Base-by-base conservation (phyloP, 2,329 filamentous ascomycete genomes). In the Colletotrichum paranaense region DNA sequence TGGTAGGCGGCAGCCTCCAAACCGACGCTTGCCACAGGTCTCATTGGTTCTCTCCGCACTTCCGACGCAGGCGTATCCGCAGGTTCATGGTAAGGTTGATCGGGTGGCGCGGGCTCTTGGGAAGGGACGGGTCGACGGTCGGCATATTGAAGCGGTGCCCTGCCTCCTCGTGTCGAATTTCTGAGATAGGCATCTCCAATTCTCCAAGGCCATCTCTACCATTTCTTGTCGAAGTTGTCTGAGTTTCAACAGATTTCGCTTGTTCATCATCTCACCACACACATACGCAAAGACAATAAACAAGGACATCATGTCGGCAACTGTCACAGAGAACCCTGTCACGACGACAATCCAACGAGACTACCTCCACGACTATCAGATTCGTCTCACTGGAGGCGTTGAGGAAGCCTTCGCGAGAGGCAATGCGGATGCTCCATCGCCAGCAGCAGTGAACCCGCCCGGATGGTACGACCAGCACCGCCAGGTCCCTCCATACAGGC, bases 401-500 rank as follows among this genome's bases (percentile, higher is more conserved):
- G 71, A 73, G 22, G 71, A 73, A 53, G 67, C 71, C 6, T 70
- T 70, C 49, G 32, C 71, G 26, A 65, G 67, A 62, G 60, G 55
- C 24, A 70, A 68, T 16, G 63, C 62, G 9, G 67, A 73, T 35
- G 71, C 56, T 35, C 60, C 67, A 49, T 16, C 52, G 55, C 71
- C 71, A 22, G 32, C 49, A 24, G 71, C 55, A 22, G 62, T 63
- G 55, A 73, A 76, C 42, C 76, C 76, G 3, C 67, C 76, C 4
- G 53, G 67, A 32, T 79, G 78, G 78, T 63, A 75, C 6, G 66
- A 72, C 4, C 67, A 67, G 32, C 72, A 78, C 53, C 74, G 78
- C 3, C 76, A 77, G 1, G 76, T 79, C 3, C 78, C 78, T 6
- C 67, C 76, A 1, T 74, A 78, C 58, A 72, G 78, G 11, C 78